Evolutionary conservation across 345 rosid genomes (phyloP), one percentile per base, ranked within the genome.

Genomic region (Citrus mangshanensis): DNA sequence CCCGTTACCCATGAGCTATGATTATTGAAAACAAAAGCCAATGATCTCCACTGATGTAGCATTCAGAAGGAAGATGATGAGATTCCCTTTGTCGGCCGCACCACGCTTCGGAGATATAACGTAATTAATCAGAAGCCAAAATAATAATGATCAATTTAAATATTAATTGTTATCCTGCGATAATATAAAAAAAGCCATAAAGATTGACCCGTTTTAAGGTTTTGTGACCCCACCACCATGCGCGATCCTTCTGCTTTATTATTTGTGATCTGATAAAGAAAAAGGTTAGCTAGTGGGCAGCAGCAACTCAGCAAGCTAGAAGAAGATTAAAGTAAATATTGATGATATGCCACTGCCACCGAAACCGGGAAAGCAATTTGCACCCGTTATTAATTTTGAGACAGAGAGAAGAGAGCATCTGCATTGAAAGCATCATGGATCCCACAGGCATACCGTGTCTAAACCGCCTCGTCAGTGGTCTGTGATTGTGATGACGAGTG

Each of bases 171-270:
- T 30, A 65, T 65, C n/a, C n/a, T 12, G 22, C 35, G 81, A 40
- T 61, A 73, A 12, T 12, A 42, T 73, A 67, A 74, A 70, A 70
- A 58, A 8, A 56, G 8, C 5, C 18, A 32, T 27, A 27, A 27
- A 64, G 75, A 64, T 0, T 0, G 73, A 61, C 34, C 38, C 34
- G 59, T 25, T 30, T 55, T 76, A 73, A 81, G 85, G 86, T 77
- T 74, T 46, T 55, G 60, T 38, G 68, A 46, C 82, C 86, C 88
- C 83, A 85, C 56, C 84, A 13, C 51, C 86, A 78, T 76, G 85
- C 80, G 85, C 79, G 2, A 68, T 72, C 61, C 59, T 54, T 65
- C 5, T 58, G 49, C 13, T 16, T 19, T 13, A 55, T n/a, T 34
- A 51, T 22, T 35, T 64, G 25, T 55, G 22, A 16, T 8, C 18